These are phyloP conservation scores for Botryosphaeria dothidea DNA, from an alignment of 2,329 filamentous ascomycete species.

Conservation along the genomic window DNA sequence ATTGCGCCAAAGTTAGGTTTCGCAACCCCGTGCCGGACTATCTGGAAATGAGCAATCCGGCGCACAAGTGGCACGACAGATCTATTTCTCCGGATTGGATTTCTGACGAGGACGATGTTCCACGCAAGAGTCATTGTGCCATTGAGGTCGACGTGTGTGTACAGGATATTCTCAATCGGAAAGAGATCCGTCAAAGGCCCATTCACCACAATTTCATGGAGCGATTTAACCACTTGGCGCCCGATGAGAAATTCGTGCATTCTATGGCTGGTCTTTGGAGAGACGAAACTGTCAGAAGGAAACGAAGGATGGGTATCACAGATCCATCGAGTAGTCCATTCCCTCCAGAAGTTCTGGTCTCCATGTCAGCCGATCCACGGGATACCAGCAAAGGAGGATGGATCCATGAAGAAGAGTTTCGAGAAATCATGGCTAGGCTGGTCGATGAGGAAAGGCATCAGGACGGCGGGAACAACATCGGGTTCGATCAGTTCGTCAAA, in stretches of 20 bases:
- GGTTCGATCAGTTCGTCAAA: conserved; percentile 68
- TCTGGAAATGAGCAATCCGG: conserved; percentile 59
- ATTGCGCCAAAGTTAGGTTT: conserved; percentile 70
- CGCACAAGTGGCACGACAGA: conserved; percentile 77
- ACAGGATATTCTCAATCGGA: conserved; percentile 82
- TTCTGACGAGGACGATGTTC: conserved; percentile 64
- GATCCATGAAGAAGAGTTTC: conserved; percentile 89
- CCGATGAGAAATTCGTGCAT: conserved; percentile 79
- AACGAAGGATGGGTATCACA: conserved; percentile 65
- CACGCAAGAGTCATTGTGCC: conserved; percentile 81
- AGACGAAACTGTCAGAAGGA: conserved; percentile 80
- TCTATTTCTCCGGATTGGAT: conserved; percentile 64
- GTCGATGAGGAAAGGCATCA: conserved; percentile 62
- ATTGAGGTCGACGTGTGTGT: conserved; percentile 89
- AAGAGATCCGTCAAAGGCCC: conserved; percentile 70
- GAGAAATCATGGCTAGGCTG: conserved; percentile 63
- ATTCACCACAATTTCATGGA: conserved; percentile 90
- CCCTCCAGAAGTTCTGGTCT: conserved; percentile 75
- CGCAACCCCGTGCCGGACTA: conserved; percentile 73
- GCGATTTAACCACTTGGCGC: conserved; percentile 60
- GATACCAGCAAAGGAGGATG: conserved; percentile 74
- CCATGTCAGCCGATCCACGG: conserved; percentile 83
- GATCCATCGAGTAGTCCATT: conserved; percentile 74
- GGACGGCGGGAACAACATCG: conserved; percentile 47
- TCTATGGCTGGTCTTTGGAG: conserved; percentile 95